These are phyloP conservation scores for Puccinia horiana DNA, from an alignment of 1,284 basidiomycete genomes.

Conservation along the genomic window DNA sequence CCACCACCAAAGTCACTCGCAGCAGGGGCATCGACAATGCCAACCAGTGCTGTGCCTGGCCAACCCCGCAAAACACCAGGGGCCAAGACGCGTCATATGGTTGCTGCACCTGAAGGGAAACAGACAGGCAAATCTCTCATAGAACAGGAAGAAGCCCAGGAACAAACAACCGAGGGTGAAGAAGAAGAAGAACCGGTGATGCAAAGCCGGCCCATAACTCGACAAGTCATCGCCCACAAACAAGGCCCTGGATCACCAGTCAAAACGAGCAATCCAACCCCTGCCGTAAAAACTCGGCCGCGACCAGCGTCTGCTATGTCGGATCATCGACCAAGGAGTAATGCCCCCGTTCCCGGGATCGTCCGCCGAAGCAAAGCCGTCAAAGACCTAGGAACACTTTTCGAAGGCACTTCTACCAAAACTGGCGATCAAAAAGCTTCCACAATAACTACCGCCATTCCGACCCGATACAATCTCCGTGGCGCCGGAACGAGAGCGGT, in stretches of 20 bases:
- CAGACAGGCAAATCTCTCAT: constrained; percentile 62
- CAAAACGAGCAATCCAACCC: constrained; percentile 1
- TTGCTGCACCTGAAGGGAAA: constrained; percentile 58
- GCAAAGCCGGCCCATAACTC: constrained; percentile 54
- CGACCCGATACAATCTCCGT: constrained; percentile 29
- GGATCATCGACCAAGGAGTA: constrained; percentile 1
- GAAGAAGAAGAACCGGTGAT: constrained; percentile 47
- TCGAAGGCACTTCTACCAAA: constrained; percentile 20
- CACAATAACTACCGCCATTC: not conserved
- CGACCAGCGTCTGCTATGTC: constrained; percentile 35
- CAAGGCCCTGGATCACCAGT: constrained; percentile 9
- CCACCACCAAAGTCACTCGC: constrained; percentile 65
- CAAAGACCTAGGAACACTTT: constrained; percentile 37
- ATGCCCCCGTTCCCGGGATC: not conserved
- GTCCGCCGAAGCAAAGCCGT: constrained; percentile 33
- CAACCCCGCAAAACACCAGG: constrained; percentile 81
- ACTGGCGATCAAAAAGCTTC: constrained; percentile 4
- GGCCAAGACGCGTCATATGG: constrained; percentile 65
- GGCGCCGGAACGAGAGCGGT: not conserved
- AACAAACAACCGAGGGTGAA: constrained; percentile 9
- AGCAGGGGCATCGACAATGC: constrained; percentile 68
- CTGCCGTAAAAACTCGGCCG: not conserved
- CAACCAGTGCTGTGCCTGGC: constrained; percentile 71
- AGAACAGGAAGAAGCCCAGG: constrained; percentile 19
- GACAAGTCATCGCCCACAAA: constrained; percentile 15